A percentile compares a stretch with the other conserved stretches of the same genome.
phyloP scores from a whole-genome alignment of 2,329 filamentous ascomycete genomes.

The Fusarium drepaniforme region DNA sequence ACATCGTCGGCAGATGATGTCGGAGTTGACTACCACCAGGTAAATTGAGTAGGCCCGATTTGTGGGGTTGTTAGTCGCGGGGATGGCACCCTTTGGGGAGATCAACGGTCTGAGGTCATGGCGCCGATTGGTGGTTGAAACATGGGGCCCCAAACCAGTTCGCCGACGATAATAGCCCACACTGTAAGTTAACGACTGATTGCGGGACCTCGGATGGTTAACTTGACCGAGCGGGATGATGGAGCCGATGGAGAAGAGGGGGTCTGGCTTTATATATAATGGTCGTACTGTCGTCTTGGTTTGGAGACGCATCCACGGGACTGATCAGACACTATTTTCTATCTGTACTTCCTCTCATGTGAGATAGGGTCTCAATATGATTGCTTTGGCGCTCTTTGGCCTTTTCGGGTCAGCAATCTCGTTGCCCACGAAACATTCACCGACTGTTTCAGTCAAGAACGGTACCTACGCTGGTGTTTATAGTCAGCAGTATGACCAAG shows the following conservation, averaged over 20 bases:
- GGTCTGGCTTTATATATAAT: neutral
- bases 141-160: neutral
- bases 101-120: neutral
- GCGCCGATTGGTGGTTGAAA: neutral
- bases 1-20: neutral
- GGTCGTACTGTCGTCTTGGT: neutral
- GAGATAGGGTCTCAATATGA: neutral
- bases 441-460: conserved; percentile 16
- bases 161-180: neutral
- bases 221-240: neutral
- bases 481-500: conserved; percentile 14
- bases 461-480: conserved; percentile 26
- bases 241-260: neutral
- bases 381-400: neutral
- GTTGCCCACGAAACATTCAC: neutral
- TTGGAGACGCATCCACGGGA: neutral
- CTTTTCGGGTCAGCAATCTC: neutral
- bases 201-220: neutral
- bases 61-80: neutral
- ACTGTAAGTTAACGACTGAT: neutral
- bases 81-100: neutral
- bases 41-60: neutral
- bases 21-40: neutral
- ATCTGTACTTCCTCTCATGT: neutral
- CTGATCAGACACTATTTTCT: neutral